phyloP scores from a whole-genome alignment of 1,284 basidiomycete genomes.

The Wolfiporia cocos region DNA sequence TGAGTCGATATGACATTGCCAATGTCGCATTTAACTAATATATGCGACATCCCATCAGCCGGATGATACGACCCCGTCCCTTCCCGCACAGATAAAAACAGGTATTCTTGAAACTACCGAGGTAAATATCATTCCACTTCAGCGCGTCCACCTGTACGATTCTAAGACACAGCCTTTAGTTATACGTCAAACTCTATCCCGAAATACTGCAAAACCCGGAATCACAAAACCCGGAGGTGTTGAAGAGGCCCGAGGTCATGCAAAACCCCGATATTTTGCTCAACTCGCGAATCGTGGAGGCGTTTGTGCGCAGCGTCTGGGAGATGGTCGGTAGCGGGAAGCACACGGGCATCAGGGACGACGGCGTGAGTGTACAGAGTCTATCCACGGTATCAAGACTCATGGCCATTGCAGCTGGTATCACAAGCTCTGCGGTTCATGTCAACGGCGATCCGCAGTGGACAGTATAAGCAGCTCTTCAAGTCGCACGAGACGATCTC shows the following conservation, averaged over 20 bases:
- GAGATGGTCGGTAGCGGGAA: conserved; percentile 75
- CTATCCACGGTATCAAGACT: no score
- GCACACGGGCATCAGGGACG: conserved; percentile 68
- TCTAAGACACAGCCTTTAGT: no score
- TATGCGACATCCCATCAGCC: conserved; percentile 38
- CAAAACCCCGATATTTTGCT: conserved; percentile 86
- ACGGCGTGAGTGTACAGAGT: conserved; percentile 65
- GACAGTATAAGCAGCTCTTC: conserved; percentile 68
- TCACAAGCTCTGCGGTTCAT: conserved; percentile 92
- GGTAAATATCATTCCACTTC: conserved; percentile 29
- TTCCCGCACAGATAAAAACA: conserved; percentile 85
- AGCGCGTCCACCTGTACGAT: background rate
- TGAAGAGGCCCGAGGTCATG: no score
- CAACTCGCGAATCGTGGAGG: conserved; percentile 63
- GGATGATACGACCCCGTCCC: conserved; percentile 79
- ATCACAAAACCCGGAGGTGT: no score
- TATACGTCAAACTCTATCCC: conserved; percentile 89
- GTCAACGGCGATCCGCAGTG: conserved; percentile 87
- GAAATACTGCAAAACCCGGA: conserved; percentile 73
- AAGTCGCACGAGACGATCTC: conserved; percentile 76
- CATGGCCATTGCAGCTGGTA: conserved; percentile 57
- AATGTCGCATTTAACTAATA: background rate
- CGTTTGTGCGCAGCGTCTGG: conserved; percentile 92
- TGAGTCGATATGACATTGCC: conserved; percentile 37
- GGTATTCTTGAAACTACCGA: conserved; percentile 89